These are phyloP conservation scores for Camellia sinensis DNA, from an alignment of 148 eudicot species.

Conservation along the genomic window DNA sequence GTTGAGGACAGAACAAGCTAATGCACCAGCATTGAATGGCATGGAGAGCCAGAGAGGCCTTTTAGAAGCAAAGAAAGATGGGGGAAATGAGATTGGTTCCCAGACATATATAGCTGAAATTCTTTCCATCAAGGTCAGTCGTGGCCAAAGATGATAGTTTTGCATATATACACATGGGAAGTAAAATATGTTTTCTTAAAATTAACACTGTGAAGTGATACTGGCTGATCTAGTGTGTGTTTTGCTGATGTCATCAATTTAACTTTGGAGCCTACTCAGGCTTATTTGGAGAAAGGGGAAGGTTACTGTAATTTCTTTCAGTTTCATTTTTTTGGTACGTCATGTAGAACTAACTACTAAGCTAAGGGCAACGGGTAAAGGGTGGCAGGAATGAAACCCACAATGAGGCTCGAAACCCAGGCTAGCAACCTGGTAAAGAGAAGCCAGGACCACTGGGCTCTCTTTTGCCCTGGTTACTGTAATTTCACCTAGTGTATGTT, in stretches of 20 bases:
- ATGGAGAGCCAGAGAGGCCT: conserved; percentile 21
- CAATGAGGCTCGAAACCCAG: too few relatives aligned
- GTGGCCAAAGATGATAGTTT: not conserved
- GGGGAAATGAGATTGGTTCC: conserved; percentile 28
- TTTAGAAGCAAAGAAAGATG: conserved; percentile 24
- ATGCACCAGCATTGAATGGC: conserved; percentile 29
- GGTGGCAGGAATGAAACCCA: too few relatives aligned
- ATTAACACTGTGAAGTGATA: not conserved
- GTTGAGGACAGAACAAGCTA: conserved; percentile 62
- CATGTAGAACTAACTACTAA: too few relatives aligned
- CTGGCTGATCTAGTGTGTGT: not conserved
- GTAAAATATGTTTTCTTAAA: not conserved
- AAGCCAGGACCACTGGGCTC: too few relatives aligned
- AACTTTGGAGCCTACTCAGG: not conserved
- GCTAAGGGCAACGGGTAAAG: too few relatives aligned
- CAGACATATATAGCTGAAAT: conserved; percentile 45
- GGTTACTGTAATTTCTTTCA: not conserved
- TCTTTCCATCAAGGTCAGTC: conserved; percentile 64
- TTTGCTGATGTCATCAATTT: not conserved
- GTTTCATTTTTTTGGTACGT: too few relatives aligned
- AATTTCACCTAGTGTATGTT: too few relatives aligned
- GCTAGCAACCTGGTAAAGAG: too few relatives aligned
- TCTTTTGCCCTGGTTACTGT: too few relatives aligned
- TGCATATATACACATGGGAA: not conserved
- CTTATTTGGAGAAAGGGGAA: not conserved